A percentile compares a stretch with the other conserved stretches of the same genome.
phyloP scores from a whole-genome alignment of 352 stramenopile genomes.

The Globisporangium yorkense region DNA sequence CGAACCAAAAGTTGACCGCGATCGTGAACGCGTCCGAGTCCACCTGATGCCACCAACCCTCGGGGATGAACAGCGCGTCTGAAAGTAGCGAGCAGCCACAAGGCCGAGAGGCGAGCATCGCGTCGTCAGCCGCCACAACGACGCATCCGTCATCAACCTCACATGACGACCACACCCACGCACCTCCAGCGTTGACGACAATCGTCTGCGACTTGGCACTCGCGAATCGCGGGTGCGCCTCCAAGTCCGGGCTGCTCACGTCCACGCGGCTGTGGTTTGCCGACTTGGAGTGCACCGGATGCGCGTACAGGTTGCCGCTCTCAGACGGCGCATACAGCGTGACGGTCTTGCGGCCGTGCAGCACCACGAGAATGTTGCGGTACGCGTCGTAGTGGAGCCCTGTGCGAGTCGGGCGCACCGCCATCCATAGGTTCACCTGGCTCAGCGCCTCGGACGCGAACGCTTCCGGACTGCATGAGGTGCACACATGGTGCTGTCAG shows the following conservation, averaged over 20 bases:
- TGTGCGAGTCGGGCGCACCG: constrained; percentile 42
- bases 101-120: too few species aligned
- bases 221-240: constrained; percentile 24
- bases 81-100: neutral
- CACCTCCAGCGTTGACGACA: constrained; percentile 46
- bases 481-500: neutral
- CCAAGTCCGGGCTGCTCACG: constrained; percentile 30
- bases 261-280: constrained; percentile 73
- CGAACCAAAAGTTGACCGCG: constrained; percentile 81
- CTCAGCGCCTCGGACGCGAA: constrained; percentile 37
- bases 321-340: constrained; percentile 65
- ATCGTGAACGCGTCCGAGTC: constrained; percentile 71
- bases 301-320: constrained; percentile 42
- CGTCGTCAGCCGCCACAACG: neutral
- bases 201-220: constrained; percentile 23
- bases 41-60: constrained; percentile 86
- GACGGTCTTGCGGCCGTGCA: constrained; percentile 65
- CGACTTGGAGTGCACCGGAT: constrained; percentile 64
- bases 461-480: constrained; percentile 25
- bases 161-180: neutral
- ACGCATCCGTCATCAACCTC: neutral
- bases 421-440: constrained; percentile 87
- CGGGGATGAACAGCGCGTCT: constrained; percentile 75
- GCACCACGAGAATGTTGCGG: constrained; percentile 66
- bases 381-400: constrained; percentile 83